Evolutionary conservation across 2,329 filamentous ascomycete genomes (phyloP).

Genomic region (Pestalotiopsis sp.): DNA sequence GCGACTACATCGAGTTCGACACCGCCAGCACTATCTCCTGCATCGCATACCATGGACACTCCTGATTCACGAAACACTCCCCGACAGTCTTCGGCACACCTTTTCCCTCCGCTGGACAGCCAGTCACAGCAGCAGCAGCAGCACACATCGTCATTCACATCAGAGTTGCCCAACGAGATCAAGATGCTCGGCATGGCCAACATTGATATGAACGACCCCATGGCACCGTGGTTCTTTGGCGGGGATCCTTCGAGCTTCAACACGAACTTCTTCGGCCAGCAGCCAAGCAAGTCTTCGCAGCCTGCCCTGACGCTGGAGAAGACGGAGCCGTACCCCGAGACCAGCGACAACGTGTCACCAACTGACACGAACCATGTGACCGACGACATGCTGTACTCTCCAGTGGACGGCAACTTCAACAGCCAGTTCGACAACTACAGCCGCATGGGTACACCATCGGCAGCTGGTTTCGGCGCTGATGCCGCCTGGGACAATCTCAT

Average conservation of each 20-base stretch:
- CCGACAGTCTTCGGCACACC: constrained; percentile 29
- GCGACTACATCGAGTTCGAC: constrained; percentile 22
- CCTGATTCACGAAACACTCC: constrained; percentile 24
- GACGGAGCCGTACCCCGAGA: neutral
- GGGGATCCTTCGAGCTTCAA: constrained; percentile 19
- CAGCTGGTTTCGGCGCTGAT: constrained; percentile 17
- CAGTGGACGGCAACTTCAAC: constrained; percentile 18
- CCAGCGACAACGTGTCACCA: neutral
- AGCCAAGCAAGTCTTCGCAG: constrained; percentile 13
- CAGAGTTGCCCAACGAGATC: constrained; percentile 43
- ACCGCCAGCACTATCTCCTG: constrained; percentile 29
- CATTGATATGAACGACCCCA: constrained; percentile 32
- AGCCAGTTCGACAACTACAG: constrained; percentile 18
- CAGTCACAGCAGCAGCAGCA: constrained; percentile 26
- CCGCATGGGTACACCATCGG: constrained; percentile 23
- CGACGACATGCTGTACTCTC: constrained; percentile 20
- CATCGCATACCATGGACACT: constrained; percentile 20
- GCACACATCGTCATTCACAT: constrained; percentile 40
- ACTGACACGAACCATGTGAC: constrained; percentile 1
- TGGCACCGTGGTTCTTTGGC: constrained; percentile 30
- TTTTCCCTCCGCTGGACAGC: constrained; percentile 25
- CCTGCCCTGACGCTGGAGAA: constrained; percentile 1
- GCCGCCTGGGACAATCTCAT: constrained; percentile 32
- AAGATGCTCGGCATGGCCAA: constrained; percentile 39
- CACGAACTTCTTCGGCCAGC: constrained; percentile 22